Evolutionary conservation across 805 yeast species (phyloP), one percentile per base, ranked within the genome.

Genomic region (Suhomyces canberraensis): DNA sequence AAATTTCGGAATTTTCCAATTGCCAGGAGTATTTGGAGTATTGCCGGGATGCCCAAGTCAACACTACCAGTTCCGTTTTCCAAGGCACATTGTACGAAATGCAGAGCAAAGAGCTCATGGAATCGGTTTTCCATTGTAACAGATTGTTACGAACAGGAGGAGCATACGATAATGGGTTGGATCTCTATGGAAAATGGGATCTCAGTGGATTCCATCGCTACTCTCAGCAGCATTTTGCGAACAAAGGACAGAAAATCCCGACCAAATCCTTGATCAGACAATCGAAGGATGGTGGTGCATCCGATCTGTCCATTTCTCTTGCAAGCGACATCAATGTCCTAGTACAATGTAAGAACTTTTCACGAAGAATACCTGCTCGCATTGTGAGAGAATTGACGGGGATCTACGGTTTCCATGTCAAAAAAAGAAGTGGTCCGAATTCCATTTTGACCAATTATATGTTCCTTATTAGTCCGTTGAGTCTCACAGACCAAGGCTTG

Each of bases 71-170:
- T 1, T 61, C 77, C 0, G 81, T 66, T 2, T 76, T 75, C 48
- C 56, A 60, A 33, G 85, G 85, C 3, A 75, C 80, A 0, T 44
- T 78, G 22, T 79, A 78, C 46, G 85, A 79, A 43, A 53, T 75
- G 14, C 51, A 66, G 2, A 61, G 71, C 18, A 61, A 69, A 42
- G 58, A 59, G 4, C 58, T 65, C 24, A 53, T 79, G 3, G 60
- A 63, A 39, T 33, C 55, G 1, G 45, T 54, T n/a, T 59, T 76
- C 17, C 52, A 63, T 14, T 61, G 75, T 29, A 46, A 49, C 11
- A 50, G 62, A 22, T 38, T 76, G 31, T 42, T 60, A 1, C 69
- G 75, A 28, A 68, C 64, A 26, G 84, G 84, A 1, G 81, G 83
- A 1, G 61, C 77, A 1, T 67, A 69, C 33, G 84, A 79, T 45